These are phyloP conservation scores for Euphorbia schlechtendalii DNA, from an alignment of 441 rosid genomes.

Conservation along the genomic window DNA sequence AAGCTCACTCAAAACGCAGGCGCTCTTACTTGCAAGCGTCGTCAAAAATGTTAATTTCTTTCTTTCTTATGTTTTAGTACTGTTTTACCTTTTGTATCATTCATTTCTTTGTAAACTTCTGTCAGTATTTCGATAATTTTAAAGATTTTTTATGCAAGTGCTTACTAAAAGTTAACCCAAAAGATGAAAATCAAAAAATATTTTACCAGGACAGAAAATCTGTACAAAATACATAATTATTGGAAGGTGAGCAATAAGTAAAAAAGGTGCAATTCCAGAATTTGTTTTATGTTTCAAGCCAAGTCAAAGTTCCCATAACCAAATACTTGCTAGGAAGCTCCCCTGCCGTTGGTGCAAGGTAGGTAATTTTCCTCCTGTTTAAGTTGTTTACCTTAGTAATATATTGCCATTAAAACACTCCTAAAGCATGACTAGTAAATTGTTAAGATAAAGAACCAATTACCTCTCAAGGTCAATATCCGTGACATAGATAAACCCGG, in stretches of 20 bases:
- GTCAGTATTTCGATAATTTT: too few relatives aligned
- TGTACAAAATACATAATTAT: too few relatives aligned
- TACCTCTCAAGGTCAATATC: conserved; percentile 50
- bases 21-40: conserved; percentile 30
- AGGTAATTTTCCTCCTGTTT: conserved; percentile 62
- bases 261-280: not conserved
- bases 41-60: not conserved
- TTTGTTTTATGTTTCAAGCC: conserved; percentile 64
- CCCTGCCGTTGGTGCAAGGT: conserved; percentile 64
- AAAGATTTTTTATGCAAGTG: too few relatives aligned
- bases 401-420: not conserved
- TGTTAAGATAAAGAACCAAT: not conserved
- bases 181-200: too few relatives aligned
- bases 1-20: conserved; percentile 42
- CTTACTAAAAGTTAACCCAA: too few relatives aligned
- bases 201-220: too few relatives aligned
- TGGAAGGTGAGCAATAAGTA: not conserved
- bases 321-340: conserved; percentile 62
- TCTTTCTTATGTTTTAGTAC: too few relatives aligned
- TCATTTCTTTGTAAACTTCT: too few relatives aligned
- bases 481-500: conserved; percentile 60
- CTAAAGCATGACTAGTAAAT: not conserved
- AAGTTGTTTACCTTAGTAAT: not conserved
- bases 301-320: conserved; percentile 63
- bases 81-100: too few relatives aligned